Evolutionary conservation across 441 rosid genomes (phyloP), one percentile per base, ranked within the genome.

Genomic region (Aquilaria agallochum): DNA sequence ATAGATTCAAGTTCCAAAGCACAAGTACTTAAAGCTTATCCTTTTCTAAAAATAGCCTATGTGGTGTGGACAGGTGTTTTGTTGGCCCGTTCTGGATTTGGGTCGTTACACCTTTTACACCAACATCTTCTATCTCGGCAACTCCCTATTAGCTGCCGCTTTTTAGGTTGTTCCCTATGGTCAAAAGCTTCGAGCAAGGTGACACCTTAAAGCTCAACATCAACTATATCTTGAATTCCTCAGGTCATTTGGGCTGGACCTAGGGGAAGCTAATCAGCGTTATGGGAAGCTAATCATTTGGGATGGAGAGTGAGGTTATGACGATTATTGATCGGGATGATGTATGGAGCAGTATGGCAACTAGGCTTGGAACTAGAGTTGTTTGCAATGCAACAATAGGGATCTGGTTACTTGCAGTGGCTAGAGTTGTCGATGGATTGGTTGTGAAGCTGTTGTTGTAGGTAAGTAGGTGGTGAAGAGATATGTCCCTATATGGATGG

Each of bases 331-430:
- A 90, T 69, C 74, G 87, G 70, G 98, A 93, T 12, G 97, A 93
- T 74, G 79, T 90, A 13, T 93, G 95, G 97, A 93, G 84, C 13
- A 88, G 97, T 65, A 89, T 88, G 8, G 95, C 81, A 32, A 95
- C 98, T 11, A 97, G 98, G 55, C 84, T 93, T 0, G 87, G 86
- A 4, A 93, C 98, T 0, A 97, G 98, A 4, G 98, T 96, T 0
- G 80, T 93, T 4, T 90, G 76, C 53, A 75, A 92, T 64, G 98
- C 98, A 15, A 97, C 98, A 1, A 75, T 94, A 50, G 98, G 98
- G 11, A 79, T 88, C 20, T 80, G 97, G 71, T 90, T 96, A 12
- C 97, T 97, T 2, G 98, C 98, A 11, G 95, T 93, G 20, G 98
- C 97, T 0, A 97, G 98, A 10, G 98, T 96, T 2, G 77, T 93